phyloP scores from a whole-genome alignment of 2,329 filamentous ascomycete genomes.

The Seiridium cupressi region DNA sequence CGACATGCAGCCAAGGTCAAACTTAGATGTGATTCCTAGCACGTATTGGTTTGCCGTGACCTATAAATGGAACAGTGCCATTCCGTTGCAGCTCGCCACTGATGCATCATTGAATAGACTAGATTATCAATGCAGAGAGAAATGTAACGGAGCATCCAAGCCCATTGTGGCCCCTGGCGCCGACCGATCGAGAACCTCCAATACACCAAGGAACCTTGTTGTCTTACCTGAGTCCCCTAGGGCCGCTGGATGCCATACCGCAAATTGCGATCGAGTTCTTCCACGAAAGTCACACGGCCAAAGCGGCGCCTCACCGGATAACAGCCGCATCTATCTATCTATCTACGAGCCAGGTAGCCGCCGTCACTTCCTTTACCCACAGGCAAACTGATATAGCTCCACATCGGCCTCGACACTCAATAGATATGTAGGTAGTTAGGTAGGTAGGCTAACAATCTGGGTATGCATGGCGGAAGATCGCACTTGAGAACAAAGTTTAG shows the following conservation, averaged over 20 bases:
- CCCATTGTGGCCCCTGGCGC: background rate
- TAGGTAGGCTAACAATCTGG: too few species aligned
- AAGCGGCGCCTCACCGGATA: background rate
- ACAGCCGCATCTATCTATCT: too few species aligned
- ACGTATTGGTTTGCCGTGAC: background rate
- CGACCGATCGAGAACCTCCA: background rate
- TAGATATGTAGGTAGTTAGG: too few species aligned
- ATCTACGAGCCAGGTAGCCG: too few species aligned
- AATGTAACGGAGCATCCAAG: too few species aligned
- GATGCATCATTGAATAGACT: background rate
- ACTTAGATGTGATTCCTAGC: background rate
- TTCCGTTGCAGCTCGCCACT: background rate
- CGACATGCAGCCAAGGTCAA: background rate
- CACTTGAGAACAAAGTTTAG: background rate
- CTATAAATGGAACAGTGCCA: background rate
- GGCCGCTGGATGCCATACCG: background rate
- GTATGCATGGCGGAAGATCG: too few species aligned
- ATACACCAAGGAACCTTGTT: background rate
- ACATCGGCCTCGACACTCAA: too few species aligned
- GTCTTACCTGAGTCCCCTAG: background rate
- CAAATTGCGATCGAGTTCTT: background rate
- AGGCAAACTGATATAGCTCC: too few species aligned
- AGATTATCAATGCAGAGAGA: background rate
- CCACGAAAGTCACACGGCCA: background rate
- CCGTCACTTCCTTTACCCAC: too few species aligned